Conservation (phyloP, 2,329 filamentous ascomycete genomes). For the Sporothrix brasiliensis region DNA sequence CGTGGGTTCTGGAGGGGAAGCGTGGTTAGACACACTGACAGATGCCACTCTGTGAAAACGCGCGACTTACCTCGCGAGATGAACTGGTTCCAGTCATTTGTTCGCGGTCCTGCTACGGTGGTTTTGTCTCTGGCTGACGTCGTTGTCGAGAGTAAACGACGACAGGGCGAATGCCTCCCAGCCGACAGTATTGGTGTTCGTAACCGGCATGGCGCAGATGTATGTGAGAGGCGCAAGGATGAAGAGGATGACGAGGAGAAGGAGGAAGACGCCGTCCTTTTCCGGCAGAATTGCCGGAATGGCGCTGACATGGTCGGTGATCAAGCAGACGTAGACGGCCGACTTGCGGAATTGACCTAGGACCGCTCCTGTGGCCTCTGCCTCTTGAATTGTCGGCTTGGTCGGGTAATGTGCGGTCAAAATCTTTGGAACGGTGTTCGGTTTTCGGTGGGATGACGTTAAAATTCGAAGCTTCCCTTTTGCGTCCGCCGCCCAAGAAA, state of each 20-base stretch:
- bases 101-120: too few relatives aligned
- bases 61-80: constrained; percentile 26
- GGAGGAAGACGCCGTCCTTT: neutral
- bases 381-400: neutral
- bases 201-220: neutral
- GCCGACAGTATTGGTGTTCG: neutral
- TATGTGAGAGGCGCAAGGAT: neutral
- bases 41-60: neutral
- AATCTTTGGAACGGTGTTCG: neutral
- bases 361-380: neutral
- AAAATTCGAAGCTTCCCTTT: constrained; percentile 2
- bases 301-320: constrained; percentile 19
- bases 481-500: neutral
- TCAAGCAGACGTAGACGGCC: too few relatives aligned
- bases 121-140: neutral
- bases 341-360: neutral
- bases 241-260: neutral
- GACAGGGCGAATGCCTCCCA: neutral
- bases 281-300: constrained; percentile 13
- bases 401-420: neutral
- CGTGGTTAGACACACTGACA: neutral
- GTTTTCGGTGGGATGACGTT: constrained; percentile 23
- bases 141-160: neutral
- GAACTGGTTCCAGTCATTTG: constrained; percentile 37
- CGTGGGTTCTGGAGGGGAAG: neutral